Evolutionary conservation across 148 eudicot species (phyloP), one percentile per base, ranked within the genome.

Genomic region (Cornus kousa): DNA sequence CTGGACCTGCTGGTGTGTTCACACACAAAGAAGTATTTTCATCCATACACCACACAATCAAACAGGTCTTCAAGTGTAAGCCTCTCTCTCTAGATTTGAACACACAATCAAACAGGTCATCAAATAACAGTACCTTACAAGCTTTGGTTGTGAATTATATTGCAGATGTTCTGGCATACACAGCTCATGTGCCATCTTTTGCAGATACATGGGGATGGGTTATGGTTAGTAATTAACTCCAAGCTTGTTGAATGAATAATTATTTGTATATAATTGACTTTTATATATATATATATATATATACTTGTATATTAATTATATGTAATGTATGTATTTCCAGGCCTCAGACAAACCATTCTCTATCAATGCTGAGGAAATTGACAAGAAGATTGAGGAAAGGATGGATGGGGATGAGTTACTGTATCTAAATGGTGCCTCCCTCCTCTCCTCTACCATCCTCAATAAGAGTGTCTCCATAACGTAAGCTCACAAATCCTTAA

Each of bases 121-220:
- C 28, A 1, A 28, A 28, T 28, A 28, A 28, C 28, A 28, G 28
- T 28, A 28, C 28, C 28, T 48, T 48, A 48, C 5, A 53, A 53
- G 4, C 59, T 6, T 53, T 46, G 35, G 31, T 17, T 68, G 13
- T 39, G 6, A 24, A 24, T 35, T 16, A 13, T 46, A 17, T 39
- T 84, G 83, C 91, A 93, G 97, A 91, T 83, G 93, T 91, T 32
- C 84, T 90, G 10, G 87, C 89, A 14, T 93, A 88, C 80, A 88
- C 97, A 35, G 93, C 93, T 77, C 94, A 91, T 78, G 91, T 93
- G 71, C 97, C 97, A 53, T 93, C 97, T 11, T 93, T 85, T 85
- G 94, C 97, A 33, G 97, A 93, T 80, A 90, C 92, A 16, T 93
- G 97, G 94, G 97, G 94, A 67, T 93, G 97, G 97, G 90, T 93